These are phyloP conservation scores for Ceriops tagal DNA, from an alignment of 345 rosid species.

Conservation along the genomic window DNA sequence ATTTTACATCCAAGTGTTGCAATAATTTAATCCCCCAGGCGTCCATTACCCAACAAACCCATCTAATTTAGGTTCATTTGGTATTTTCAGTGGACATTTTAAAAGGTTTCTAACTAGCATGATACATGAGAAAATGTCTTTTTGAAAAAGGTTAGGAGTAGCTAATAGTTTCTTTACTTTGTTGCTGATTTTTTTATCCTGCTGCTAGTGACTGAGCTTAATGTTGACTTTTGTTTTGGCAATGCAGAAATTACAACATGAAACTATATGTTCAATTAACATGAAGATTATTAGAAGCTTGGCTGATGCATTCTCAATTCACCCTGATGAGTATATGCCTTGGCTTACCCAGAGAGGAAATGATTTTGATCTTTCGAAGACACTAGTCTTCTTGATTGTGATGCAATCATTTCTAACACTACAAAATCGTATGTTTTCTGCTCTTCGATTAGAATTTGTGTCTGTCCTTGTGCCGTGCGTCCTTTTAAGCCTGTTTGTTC, in stretches of 20 bases:
- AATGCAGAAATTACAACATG: conserved; percentile 49
- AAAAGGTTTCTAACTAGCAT: conserved; percentile 4
- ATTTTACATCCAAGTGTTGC: no score
- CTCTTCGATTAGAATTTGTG: background rate
- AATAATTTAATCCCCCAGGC: no score
- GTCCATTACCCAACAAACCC: no score
- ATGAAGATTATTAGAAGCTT: conserved; percentile 56
- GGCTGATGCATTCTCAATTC: conserved; percentile 44
- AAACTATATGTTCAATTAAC: conserved; percentile 43
- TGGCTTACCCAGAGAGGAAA: conserved; percentile 55
- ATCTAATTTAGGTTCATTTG: background rate
- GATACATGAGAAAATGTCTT: background rate
- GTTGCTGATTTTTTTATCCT: background rate
- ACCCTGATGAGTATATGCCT: conserved; percentile 47
- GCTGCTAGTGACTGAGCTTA: conserved; percentile 1
- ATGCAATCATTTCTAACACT: conserved; percentile 52
- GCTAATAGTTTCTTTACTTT: no score
- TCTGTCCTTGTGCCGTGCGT: no score
- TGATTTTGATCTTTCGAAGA: conserved; percentile 50
- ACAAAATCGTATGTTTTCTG: conserved; percentile 35
- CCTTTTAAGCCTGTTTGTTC: no score
- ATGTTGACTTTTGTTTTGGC: conserved; percentile 14
- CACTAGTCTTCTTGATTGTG: conserved; percentile 60
- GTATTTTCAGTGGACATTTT: background rate
- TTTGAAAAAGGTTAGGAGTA: background rate